Base-by-base conservation (phyloP, 179 eudicot genomes). In the Corrigiola litoralis region DNA sequence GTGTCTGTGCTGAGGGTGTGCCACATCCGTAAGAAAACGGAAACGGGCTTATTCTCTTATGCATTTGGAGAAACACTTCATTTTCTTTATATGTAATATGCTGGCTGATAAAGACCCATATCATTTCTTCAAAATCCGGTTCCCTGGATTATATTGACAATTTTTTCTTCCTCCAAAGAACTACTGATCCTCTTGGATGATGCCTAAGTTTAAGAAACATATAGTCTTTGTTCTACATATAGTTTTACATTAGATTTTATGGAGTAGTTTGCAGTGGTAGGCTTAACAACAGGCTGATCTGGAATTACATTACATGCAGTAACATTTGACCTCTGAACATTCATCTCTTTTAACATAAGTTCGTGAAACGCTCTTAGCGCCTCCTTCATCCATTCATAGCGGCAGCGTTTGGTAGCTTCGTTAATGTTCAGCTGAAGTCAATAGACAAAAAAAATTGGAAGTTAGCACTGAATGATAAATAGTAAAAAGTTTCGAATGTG, bases 301-400 rank as follows among this genome's bases (percentile, higher is more conserved):
- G 66, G 21, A 25, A 72, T 16, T 13, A 66, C 33, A 4, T 46
- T n/a, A 38, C 53, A 7, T 41, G 48, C 5, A 40, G 52, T 24
- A 18, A 27, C 56, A 10, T 0, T 12, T 14, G 67, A 59, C 18
- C 59, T 67, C 36, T 6, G 45, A 29, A 21, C 56, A 52, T 36
- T 51, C 5, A 33, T 56, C 13, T 63, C 63, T 16, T 12, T 32
- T 6, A 56, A 63, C 77, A 82, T 55, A 4, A 38, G 47, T 13
- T 34, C 48, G 31, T 71, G 25, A 62, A 82, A 75, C 11, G 23
- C 60, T 37, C 48, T 38, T 16, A 82, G 68, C 4, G 87, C 84
- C 27, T 75, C 81, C 23, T 71, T 61, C 82, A 82, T 80, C 87
- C 84, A 82, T 3, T 77, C 82, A 51, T 83, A 83, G 2, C 84